Evolutionary conservation across 2,329 filamentous ascomycete genomes (phyloP).

Genomic region (Fusarium sp.): DNA sequence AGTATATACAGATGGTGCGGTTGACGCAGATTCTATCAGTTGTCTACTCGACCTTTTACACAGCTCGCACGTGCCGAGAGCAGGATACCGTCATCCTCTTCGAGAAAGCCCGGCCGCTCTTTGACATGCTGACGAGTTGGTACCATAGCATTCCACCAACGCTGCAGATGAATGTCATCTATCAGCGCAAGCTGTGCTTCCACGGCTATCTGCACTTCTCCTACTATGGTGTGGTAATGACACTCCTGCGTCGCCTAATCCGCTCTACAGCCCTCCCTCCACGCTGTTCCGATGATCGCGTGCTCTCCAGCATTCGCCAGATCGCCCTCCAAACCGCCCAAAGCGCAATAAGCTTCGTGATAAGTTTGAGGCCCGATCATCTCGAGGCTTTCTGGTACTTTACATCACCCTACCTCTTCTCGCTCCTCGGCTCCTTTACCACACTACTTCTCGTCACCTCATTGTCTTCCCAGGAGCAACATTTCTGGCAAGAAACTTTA

Average conservation of each 20-base stretch:
- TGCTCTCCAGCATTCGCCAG: slow-evolving; percentile 48
- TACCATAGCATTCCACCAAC: slow-evolving; percentile 57
- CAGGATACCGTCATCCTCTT: slow-evolving; percentile 53
- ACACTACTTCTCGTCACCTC: slow-evolving; percentile 52
- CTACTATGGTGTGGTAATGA: slow-evolving; percentile 60
- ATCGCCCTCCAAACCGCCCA: slow-evolving; percentile 48
- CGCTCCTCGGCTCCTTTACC: slow-evolving; percentile 54
- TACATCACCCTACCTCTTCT: slow-evolving; percentile 54
- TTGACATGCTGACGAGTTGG: slow-evolving; percentile 61
- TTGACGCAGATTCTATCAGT: slow-evolving; percentile 60
- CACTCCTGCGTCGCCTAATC: slow-evolving; percentile 59
- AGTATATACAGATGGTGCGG: slow-evolving; percentile 60
- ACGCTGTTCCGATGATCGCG: slow-evolving; percentile 45
- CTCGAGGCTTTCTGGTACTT: slow-evolving; percentile 56
- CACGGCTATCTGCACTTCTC: slow-evolving; percentile 58
- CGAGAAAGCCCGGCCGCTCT: slow-evolving; percentile 60
- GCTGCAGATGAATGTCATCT: slow-evolving; percentile 57
- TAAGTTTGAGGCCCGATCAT: slow-evolving; percentile 50
- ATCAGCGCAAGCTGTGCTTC: slow-evolving; percentile 55
- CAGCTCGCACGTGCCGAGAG: slow-evolving; percentile 44
- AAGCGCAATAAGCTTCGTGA: slow-evolving; percentile 51
- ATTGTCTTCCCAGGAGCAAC: slow-evolving; percentile 47
- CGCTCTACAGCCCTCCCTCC: slow-evolving; percentile 49
- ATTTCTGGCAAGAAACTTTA: slow-evolving; percentile 50
- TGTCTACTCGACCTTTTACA: slow-evolving; percentile 60